Percentiles rank a stretch among this genome's conserved stretches.
phyloP scores from a whole-genome alignment of 2,329 filamentous ascomycete species.

The Pseudocercospora ulei region DNA sequence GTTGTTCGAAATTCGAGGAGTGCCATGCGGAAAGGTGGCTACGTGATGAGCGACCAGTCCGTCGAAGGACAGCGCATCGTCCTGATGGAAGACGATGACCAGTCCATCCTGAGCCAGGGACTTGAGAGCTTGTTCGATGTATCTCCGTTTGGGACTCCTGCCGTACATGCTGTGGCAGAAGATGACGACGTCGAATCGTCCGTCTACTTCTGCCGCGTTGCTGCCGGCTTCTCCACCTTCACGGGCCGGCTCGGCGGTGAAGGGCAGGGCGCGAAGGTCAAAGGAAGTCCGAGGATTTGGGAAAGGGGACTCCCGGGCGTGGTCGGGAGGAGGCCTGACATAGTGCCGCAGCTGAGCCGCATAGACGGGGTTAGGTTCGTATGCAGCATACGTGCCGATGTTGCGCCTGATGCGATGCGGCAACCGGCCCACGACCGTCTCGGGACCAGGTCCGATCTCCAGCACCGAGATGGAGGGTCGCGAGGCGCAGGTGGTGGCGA shows the following conservation, averaged over 20 bases:
- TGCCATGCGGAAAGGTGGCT: slow-evolving; percentile 42
- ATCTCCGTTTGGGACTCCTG: slow-evolving; percentile 43
- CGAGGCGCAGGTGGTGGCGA: slow-evolving; percentile 39
- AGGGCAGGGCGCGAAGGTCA: slow-evolving; percentile 30
- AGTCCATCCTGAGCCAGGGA: slow-evolving; percentile 44
- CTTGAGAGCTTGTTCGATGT: slow-evolving; percentile 42
- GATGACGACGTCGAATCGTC: slow-evolving; percentile 48
- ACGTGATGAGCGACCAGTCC: slow-evolving; percentile 44
- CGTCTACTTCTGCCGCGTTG: slow-evolving; percentile 22
- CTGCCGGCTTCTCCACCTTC: slow-evolving; percentile 36
- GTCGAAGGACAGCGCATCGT: slow-evolving; percentile 38
- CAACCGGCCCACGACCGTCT: slow-evolving; percentile 46
- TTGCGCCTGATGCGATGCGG: slow-evolving; percentile 38
- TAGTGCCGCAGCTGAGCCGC: slow-evolving; percentile 40
- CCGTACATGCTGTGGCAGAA: slow-evolving; percentile 59
- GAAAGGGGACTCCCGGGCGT: slow-evolving; percentile 34
- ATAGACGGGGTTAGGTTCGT: slow-evolving; percentile 46
- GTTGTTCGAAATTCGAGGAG: slow-evolving; percentile 39
- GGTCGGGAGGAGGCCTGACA: slow-evolving; percentile 34
- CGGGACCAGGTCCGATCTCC: slow-evolving; percentile 52
- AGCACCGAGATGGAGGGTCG: slow-evolving; percentile 44
- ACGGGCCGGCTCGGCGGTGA: slow-evolving; percentile 36
- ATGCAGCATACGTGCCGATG: slow-evolving; percentile 46
- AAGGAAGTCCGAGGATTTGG: slow-evolving; percentile 24
- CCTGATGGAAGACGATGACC: slow-evolving; percentile 50